Evolutionary conservation across 768 basidiomycete species (phyloP).

Genomic region (Cubamyces sp.): DNA sequence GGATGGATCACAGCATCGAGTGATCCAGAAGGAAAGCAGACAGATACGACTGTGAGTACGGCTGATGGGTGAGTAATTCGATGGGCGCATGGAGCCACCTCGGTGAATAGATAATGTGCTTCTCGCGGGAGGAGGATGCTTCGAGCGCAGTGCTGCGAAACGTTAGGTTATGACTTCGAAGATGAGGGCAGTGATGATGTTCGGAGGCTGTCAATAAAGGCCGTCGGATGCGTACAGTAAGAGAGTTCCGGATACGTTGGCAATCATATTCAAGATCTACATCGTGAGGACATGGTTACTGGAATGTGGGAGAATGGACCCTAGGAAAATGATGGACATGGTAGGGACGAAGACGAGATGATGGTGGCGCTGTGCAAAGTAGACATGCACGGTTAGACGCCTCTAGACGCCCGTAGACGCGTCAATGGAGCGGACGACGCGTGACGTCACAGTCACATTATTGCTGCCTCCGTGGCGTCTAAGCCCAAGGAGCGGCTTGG

Average conservation of each 20-base stretch:
- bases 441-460: constrained; percentile 23
- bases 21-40: constrained; percentile 5
- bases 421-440: background rate
- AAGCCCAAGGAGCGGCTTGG: too few species aligned
- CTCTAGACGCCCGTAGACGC: background rate
- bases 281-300: background rate
- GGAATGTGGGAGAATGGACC: background rate
- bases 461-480: too few species aligned
- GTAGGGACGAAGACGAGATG: background rate
- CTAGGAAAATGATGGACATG: background rate
- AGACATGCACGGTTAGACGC: background rate
- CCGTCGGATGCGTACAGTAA: too few species aligned
- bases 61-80: background rate
- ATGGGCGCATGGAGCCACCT: background rate
- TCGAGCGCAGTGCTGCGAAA: background rate
- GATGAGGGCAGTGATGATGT: background rate
- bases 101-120: background rate
- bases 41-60: constrained; percentile 1
- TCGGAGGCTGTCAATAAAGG: background rate
- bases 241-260: too few species aligned
- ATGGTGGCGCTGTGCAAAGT: constrained; percentile 1
- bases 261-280: too few species aligned
- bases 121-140: background rate
- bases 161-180: background rate
- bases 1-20: constrained; percentile 16